Conservation (phyloP, 2,329 filamentous ascomycete genomes). For the Trichophaea hybrida region DNA sequence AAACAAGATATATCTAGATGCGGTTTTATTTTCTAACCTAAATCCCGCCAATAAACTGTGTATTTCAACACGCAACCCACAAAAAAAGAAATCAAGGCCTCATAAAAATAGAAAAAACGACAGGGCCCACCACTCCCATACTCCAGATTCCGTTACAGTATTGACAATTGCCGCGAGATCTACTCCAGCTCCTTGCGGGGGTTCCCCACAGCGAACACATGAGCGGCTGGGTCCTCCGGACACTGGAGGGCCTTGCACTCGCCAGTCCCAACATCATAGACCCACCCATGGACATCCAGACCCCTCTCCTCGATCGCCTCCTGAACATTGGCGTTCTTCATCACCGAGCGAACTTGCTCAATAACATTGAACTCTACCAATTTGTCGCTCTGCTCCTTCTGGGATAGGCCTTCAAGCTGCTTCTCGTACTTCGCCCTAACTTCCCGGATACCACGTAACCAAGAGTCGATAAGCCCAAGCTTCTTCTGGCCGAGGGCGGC, state of each 20-base stretch:
- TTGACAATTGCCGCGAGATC: background rate
- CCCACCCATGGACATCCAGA: slow-evolving; percentile 59
- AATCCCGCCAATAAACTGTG: too few species aligned
- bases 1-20: too few species aligned
- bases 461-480: slow-evolving; percentile 46
- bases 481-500: slow-evolving; percentile 39
- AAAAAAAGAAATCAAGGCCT: background rate
- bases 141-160: background rate
- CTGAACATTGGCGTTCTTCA: slow-evolving; percentile 53
- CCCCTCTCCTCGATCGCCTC: slow-evolving; percentile 57
- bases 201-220: background rate
- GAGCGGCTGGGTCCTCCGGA: background rate
- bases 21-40: too few species aligned
- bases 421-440: slow-evolving; percentile 41
- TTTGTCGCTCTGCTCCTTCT: slow-evolving; percentile 42
- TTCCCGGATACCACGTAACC: slow-evolving; percentile 43
- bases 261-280: slow-evolving; percentile 31
- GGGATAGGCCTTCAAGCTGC: slow-evolving; percentile 48
- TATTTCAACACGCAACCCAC: background rate
- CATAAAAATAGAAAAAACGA: background rate
- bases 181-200: slow-evolving; percentile 1
- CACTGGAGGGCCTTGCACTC: slow-evolving; percentile 4
- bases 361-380: slow-evolving; percentile 67
- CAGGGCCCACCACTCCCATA: background rate
- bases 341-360: slow-evolving; percentile 50